These are phyloP conservation scores for Rhododendron williamsianum DNA, from an alignment of 148 eudicot species.

Conservation along the genomic window DNA sequence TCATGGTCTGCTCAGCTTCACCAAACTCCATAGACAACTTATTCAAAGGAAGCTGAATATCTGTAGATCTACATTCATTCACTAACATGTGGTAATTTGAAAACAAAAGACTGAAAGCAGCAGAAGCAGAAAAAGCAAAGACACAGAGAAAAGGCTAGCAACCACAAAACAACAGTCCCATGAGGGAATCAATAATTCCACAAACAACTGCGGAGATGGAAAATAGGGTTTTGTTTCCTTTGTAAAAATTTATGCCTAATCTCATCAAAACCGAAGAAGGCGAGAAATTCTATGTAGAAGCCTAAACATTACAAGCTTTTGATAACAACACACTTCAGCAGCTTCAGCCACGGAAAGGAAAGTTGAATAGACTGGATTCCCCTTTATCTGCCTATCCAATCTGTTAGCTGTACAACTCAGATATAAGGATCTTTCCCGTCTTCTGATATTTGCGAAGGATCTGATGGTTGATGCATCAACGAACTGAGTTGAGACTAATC, in stretches of 20 bases:
- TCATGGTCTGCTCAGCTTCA: neutral
- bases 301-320: neutral
- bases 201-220: neutral
- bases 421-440: neutral
- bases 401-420: neutral
- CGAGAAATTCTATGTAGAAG: neutral
- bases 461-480: neutral
- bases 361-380: neutral
- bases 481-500: conserved; percentile 6
- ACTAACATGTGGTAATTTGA: neutral
- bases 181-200: neutral
- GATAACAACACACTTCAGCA: neutral
- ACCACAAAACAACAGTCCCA: neutral
- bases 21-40: neutral
- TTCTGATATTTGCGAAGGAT: neutral
- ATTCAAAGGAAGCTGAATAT: neutral
- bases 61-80: neutral
- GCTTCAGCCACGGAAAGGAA: conserved; percentile 3
- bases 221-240: neutral
- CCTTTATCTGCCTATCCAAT: neutral
- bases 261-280: neutral
- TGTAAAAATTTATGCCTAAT: neutral
- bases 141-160: neutral
- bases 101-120: neutral
- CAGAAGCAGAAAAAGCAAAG: neutral